phyloP scores from a whole-genome alignment of 2,329 filamentous ascomycete genomes.

The Claviceps capensis region DNA sequence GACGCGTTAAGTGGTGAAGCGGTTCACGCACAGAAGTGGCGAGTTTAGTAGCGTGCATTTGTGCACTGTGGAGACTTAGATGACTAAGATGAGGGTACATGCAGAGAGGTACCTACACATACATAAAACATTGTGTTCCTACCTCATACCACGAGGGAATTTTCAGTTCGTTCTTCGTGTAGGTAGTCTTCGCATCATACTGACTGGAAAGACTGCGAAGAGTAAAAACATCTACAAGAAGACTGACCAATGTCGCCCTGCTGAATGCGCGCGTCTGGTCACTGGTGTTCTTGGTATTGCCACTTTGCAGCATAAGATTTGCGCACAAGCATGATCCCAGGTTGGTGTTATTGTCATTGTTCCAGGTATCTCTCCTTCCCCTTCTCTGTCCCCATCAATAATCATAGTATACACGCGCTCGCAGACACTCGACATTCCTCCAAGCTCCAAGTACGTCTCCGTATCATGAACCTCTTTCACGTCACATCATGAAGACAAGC shows the following conservation, averaged over 20 bases:
- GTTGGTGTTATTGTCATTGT: not conserved
- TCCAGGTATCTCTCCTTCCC: not conserved
- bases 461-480: not conserved
- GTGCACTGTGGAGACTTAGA: not conserved
- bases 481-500: not conserved
- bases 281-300: not conserved
- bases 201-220: too few species aligned
- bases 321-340: not conserved
- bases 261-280: too few species aligned
- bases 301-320: not conserved
- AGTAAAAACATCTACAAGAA: too few species aligned
- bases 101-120: too few species aligned
- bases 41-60: not conserved
- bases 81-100: not conserved
- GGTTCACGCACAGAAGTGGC: too few species aligned
- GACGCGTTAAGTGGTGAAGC: slow-evolving; percentile 1
- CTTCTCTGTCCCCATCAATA: too few species aligned
- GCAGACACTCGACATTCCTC: not conserved
- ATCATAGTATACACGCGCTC: slow-evolving; percentile 4
- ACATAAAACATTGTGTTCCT: too few species aligned
- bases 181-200: too few species aligned
- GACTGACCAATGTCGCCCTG: too few species aligned
- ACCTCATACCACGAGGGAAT: too few species aligned
- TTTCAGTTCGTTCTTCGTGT: too few species aligned
- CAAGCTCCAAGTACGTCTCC: not conserved